phyloP scores from a whole-genome alignment of 192 early-diverging fungal genomes.

The Oehlia diaphana region DNA sequence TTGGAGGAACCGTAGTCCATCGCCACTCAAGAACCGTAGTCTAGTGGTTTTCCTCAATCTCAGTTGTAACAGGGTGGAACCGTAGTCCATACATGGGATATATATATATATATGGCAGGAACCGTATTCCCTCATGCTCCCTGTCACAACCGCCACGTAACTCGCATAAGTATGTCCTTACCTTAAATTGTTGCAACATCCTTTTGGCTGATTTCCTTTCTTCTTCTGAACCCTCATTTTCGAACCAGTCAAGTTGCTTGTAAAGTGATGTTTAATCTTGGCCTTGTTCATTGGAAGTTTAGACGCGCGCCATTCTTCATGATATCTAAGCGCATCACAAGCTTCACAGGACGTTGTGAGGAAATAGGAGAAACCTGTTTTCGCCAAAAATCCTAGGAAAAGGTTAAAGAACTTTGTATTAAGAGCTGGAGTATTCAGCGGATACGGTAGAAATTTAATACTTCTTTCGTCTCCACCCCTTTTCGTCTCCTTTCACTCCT shows the following conservation, averaged over 20 bases:
- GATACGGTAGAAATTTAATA: too few species aligned
- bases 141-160: background rate
- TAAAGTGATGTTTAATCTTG: constrained; percentile 13
- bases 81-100: too few species aligned
- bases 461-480: too few species aligned
- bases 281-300: constrained; percentile 17
- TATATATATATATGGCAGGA: too few species aligned
- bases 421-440: too few species aligned
- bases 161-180: background rate
- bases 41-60: background rate
- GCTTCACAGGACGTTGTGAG: constrained; percentile 14
- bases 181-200: constrained; percentile 13
- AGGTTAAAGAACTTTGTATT: too few species aligned
- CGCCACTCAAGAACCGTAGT: background rate
- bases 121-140: constrained; percentile 16
- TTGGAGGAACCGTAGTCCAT: too few species aligned
- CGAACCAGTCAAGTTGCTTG: constrained; percentile 7
- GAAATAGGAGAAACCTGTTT: background rate
- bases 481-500: too few species aligned
- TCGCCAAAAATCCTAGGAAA: too few species aligned
- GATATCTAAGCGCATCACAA: constrained; percentile 16
- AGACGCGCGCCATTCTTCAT: constrained; percentile 12
- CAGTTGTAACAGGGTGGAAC: constrained; percentile 21
- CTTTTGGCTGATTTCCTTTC: constrained; percentile 16
- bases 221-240: constrained; percentile 12